Evolutionary conservation across 179 eudicot species (phyloP), one percentile per base, ranked within the genome.

Genomic region (Carnegiea gigantea): DNA sequence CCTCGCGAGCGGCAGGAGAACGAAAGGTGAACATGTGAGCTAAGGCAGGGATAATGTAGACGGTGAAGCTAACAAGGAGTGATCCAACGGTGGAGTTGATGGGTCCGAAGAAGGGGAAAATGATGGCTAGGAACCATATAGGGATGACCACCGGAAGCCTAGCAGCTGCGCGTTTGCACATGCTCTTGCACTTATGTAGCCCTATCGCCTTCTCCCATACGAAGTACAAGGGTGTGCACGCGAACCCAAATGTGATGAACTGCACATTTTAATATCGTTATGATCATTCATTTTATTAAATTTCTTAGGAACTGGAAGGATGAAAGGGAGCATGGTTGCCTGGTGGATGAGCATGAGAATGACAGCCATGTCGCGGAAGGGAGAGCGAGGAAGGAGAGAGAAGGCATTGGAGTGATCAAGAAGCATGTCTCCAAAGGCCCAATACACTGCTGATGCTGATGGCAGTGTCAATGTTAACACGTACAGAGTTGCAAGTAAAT

Each of bases 201-300:
- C 90, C 90, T 0, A 88, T 88, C 15, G 86, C 90, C 80, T 88
- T 88, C 81, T 88, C 90, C 90, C 90, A 88, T 26, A 88, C 89
- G 71, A 88, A 88, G 71, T 88, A 88, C 51, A 88, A 71, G 30
- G 90, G 90, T 49, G 90, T 88, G 79, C 90, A 88, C 6, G 90
- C 90, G 53, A 88, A 88, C n/a, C 90, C 90, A 51, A 88, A 88
- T 79, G 90, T 88, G 40, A 88, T 88, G 73, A 88, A 88, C 90
- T 88, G 90, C 86, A 83, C 48, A 74, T 48, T 48, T 48, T 48
- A 13, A 57, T 4, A 57, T 57, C 15, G 53, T 48, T 57, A 57
- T 57, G 6, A 57, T 57, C 6, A 17, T 57, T 17, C 20, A 17
- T 57, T 17, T 57, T 57, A 57, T 23, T 11, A 48, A 48, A 48